Evolutionary conservation across 805 yeast species (phyloP), one percentile per base, ranked within the genome.

Genomic region (Candida pini): DNA sequence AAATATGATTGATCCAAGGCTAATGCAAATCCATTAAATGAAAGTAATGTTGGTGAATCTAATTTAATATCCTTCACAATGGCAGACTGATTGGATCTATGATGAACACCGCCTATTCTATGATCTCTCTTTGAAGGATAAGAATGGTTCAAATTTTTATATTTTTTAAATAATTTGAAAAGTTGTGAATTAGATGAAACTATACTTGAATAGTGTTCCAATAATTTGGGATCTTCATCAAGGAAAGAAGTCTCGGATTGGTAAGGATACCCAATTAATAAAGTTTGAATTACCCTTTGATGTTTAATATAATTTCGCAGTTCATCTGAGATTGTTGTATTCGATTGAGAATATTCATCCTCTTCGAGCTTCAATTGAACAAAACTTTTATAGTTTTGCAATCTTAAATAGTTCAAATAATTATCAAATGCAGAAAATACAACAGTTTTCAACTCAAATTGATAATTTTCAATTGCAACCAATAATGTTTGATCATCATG

Each of bases 401-500:
- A 33, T 33, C 43, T 30, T 15, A 40, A 18, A n/a, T 40, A 26
- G 10, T 45, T 44, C 6, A 38, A 24, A 16, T 47, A 43, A 22
- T 43, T 41, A 24, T 49, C 41, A 35, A 58, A 54, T 3, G 58
- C 39, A 4, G 53, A 49, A 16, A 50, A 41, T 4, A 58, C 33
- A 10, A 33, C 38, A 8, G 41, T 27, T 18, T 42, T 38, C 30
- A 58, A 38, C 20, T 49, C 42, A 24, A 49, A 41, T 8, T 53
- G 16, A 29, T 55, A 54, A 21, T 43, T 42, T 2, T 53, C 39
- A 17, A 58, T 22, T 3, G 41, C 24, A 14, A 47, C 42, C 24
- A 39, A 56, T 15, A 58, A 45, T 5, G 61, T 47, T 12, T 38
- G 36, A 38, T 58, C 64, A 34, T 50, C 57, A 33, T 56, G 60